A percentile compares a stretch with the other conserved stretches of the same genome.
These are phyloP conservation scores for Pseudonitzschia multiseries DNA, from an alignment of 108 stramenopile species.

Conservation along the genomic window DNA sequence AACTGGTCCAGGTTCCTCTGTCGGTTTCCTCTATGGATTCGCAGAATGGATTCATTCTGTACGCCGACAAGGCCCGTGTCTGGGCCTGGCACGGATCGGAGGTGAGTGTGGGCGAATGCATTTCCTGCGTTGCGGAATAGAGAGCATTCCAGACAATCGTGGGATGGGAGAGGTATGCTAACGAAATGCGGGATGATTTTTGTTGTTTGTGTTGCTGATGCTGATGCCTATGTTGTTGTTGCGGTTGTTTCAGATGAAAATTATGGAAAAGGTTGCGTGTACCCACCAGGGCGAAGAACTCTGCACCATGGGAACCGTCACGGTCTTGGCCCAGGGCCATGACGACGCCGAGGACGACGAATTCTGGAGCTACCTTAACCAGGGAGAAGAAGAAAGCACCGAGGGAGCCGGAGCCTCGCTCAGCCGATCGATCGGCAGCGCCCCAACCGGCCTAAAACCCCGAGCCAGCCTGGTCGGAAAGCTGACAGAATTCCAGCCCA, in stretches of 20 bases:
- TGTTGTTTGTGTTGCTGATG: background rate
- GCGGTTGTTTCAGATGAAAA: constrained; percentile 21
- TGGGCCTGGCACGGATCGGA: constrained; percentile 76
- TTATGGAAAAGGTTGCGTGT: constrained; percentile 33
- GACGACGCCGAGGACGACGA: constrained; percentile 57
- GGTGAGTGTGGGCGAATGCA: constrained; percentile 31
- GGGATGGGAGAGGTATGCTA: too few species aligned
- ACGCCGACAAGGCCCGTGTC: constrained; percentile 61
- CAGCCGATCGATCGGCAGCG: background rate
- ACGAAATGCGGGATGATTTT: too few species aligned
- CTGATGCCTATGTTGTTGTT: background rate
- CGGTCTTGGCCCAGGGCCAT: constrained; percentile 41
- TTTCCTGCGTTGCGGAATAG: too few species aligned
- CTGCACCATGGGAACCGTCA: constrained; percentile 42
- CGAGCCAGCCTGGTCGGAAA: background rate
- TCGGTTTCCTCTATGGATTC: constrained; percentile 65
- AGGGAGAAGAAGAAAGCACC: constrained; percentile 52
- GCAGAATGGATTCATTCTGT: constrained; percentile 90
- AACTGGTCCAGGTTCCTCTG: constrained; percentile 64
- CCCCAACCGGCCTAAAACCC: background rate
- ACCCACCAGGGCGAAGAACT: constrained; percentile 36
- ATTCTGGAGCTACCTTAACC: constrained; percentile 86
- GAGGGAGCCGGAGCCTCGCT: background rate
- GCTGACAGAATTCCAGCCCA: constrained; percentile 29
- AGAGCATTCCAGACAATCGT: too few species aligned